phyloP scores from a whole-genome alignment of 306 rosid species.

The Trifolium subterraneum region DNA sequence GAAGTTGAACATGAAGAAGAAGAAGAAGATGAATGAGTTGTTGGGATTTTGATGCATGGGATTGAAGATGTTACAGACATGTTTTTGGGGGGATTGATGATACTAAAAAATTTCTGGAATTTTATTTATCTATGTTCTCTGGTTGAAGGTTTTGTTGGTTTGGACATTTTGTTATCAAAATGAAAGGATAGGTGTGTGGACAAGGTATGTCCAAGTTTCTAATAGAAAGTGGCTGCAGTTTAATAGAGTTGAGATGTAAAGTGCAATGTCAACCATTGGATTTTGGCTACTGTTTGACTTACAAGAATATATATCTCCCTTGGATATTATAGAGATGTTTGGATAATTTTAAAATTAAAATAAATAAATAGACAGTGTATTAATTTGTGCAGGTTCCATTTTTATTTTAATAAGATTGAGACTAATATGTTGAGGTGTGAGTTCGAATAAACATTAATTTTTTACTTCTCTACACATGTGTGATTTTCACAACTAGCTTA shows the following conservation, averaged over 20 bases:
- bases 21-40: conserved; percentile 55
- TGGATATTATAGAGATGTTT: not conserved
- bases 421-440: too few relatives aligned
- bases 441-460: too few relatives aligned
- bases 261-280: conserved; percentile 30
- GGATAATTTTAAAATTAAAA: not conserved
- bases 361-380: too few relatives aligned
- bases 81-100: not conserved
- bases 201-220: conserved; percentile 67
- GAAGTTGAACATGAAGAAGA: conserved; percentile 51
- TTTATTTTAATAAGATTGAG: too few relatives aligned
- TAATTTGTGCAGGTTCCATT: too few relatives aligned
- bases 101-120: not conserved
- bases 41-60: conserved; percentile 72
- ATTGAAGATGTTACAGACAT: conserved; percentile 77
- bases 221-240: conserved; percentile 25
- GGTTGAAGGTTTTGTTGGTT: conserved; percentile 6
- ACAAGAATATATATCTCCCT: not conserved
- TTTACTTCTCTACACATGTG: too few relatives aligned
- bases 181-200: conserved; percentile 62
- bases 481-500: too few relatives aligned
- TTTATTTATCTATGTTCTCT: not conserved
- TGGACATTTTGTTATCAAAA: conserved; percentile 53
- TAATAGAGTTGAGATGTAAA: not conserved
- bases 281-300: conserved; percentile 38